A percentile compares a stretch with the other conserved stretches of the same genome.
These are phyloP conservation scores for Paraurostyla sp. DNA, from an alignment of 73 alveolate genomes.

Conservation along the genomic window DNA sequence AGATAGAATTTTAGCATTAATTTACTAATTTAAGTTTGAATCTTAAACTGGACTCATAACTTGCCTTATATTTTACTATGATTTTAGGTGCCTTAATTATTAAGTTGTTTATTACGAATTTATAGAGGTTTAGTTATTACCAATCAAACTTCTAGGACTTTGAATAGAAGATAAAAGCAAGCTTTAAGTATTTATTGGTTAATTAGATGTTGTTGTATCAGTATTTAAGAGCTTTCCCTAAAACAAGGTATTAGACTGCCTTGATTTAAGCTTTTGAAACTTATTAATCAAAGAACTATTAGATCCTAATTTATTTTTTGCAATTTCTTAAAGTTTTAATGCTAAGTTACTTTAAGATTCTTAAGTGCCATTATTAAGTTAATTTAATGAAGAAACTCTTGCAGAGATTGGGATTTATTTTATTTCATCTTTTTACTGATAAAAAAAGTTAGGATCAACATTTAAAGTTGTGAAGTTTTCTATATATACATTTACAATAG, in stretches of 20 bases:
- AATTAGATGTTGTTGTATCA: no score
- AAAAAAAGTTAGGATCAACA: not conserved
- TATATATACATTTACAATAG: not conserved
- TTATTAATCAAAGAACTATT: not conserved
- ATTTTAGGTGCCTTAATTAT: no score
- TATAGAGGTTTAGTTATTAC: no score
- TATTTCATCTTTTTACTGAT: no score
- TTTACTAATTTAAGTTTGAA: no score
- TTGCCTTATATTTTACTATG: not conserved
- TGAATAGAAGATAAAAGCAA: no score
- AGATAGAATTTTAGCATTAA: not conserved
- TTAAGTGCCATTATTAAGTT: not conserved
- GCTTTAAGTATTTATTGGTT: no score
- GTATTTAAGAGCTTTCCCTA: no score
- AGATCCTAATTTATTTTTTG: not conserved
- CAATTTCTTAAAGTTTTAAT: not conserved
- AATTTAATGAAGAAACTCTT: no score
- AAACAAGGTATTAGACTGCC: not conserved
- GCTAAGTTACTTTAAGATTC: not conserved
- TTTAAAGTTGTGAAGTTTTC: not conserved
- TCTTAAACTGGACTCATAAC: not conserved
- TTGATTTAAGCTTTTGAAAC: not conserved
- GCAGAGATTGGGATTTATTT: no score
- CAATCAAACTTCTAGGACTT: no score
- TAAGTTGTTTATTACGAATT: no score